Conservation (phyloP, 768 basidiomycete species). For the Tremella yokohamensis region DNA sequence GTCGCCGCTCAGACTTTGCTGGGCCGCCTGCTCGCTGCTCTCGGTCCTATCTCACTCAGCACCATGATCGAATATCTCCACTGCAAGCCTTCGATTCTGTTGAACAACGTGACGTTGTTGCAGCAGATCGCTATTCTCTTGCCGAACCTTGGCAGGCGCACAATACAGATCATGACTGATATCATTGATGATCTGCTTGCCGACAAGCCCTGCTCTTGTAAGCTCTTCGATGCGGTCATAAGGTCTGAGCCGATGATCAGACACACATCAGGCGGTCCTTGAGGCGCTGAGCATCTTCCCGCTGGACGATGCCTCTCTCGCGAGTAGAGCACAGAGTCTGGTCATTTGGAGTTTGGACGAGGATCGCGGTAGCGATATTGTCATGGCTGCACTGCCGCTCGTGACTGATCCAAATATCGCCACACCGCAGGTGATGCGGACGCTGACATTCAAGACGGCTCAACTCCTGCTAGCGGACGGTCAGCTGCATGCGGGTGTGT, state of each 20-base stretch:
- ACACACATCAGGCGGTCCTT: constrained; percentile 26
- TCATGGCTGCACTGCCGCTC: constrained; percentile 34
- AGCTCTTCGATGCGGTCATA: neutral
- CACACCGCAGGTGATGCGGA: constrained; percentile 18
- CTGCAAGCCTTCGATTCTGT: constrained; percentile 21
- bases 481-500: constrained; percentile 10
- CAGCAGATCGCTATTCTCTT: constrained; percentile 37
- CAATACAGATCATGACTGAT: constrained; percentile 29
- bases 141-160: constrained; percentile 28
- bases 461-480: constrained; percentile 41
- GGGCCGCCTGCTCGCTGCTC: constrained; percentile 21
- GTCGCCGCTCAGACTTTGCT: constrained; percentile 31
- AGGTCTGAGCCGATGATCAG: constrained; percentile 9
- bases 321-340: constrained; percentile 24
- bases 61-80: constrained; percentile 36
- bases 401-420: constrained; percentile 32
- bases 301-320: constrained; percentile 28
- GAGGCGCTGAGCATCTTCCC: constrained; percentile 36
- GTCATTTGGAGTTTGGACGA: constrained; percentile 42
- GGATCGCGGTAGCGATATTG: constrained; percentile 26
- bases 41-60: constrained; percentile 32
- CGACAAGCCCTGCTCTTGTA: constrained; percentile 14
- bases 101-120: constrained; percentile 29
- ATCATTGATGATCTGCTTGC: constrained; percentile 29
- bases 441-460: constrained; percentile 35